Evolutionary conservation across 2,329 filamentous ascomycete genomes (phyloP), one percentile per base, ranked within the genome.

Genomic region (Plenodomus biglobosus): DNA sequence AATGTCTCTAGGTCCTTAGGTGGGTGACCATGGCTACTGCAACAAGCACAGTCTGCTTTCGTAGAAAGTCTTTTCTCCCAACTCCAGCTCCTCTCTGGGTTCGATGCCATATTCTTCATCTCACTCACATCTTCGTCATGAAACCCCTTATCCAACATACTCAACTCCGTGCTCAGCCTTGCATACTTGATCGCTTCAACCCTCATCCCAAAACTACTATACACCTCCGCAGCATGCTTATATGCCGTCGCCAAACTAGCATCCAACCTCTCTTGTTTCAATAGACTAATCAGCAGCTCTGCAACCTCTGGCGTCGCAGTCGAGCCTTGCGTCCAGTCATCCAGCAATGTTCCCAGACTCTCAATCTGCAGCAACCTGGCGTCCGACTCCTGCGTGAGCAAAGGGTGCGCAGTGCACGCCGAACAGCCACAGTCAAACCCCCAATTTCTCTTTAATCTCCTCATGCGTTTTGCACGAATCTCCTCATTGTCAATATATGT

Each of bases 401-500:
- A 27, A 2, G 63, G 55, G 8, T 72, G 60, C 5, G 71, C 62
- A 5, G 64, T 62, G 46, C 74, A 76, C 8, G 66, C 55, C 3
- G 64, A 55, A 55, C 74, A 76, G 3, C 46, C 45, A 54, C 74
- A 76, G 8, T 65, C 58, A 46, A 76, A 76, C 0, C 73, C 73
- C 64, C 73, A 73, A 22, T 69, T 70, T 8, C 37, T 42, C 42
- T 66, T 58, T 3, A 73, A 56, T 16, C 66, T 57, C 1, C 44
- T 49, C 54, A 72, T 63, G 22, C 74, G 66, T 17, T 58, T 58
- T 1, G 52, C 53, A 1, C 69, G 58, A 5, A 52, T 45, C 16
- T 60, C 55, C 44, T 74, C 68, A 36, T 71, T 68, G 52, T 73
- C 69, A 19, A 74, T 67, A 48, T 76, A 76, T 4, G 73, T 73